Conservation (phyloP, 225 moss, liverwort and hornwort species). For the Polytrichum commune region DNA sequence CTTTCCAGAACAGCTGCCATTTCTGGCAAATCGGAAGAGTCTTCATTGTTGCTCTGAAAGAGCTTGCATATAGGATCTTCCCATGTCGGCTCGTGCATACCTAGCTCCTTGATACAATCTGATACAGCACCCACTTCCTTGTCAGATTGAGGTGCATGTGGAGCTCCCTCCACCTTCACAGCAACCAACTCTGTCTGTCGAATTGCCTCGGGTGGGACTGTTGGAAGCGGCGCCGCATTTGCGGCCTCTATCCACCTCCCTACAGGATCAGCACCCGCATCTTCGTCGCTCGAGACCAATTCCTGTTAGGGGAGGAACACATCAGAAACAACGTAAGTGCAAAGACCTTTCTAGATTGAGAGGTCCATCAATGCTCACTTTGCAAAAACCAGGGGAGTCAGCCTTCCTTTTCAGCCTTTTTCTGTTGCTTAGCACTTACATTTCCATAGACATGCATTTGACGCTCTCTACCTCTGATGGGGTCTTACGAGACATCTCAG, state of each 20-base stretch:
- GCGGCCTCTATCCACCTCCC: conserved; percentile 27
- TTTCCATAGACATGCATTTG: no score
- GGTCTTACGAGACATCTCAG: no score
- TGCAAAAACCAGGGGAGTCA: no score
- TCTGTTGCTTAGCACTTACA: no score
- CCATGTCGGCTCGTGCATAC: conserved; percentile 19
- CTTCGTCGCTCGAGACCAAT: conserved; percentile 49
- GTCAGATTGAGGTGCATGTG: neutral
- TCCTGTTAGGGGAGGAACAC: conserved; percentile 19
- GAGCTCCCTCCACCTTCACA: neutral
- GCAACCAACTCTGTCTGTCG: neutral
- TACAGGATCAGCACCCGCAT: conserved; percentile 22
- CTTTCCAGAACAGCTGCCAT: neutral
- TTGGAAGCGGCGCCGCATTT: neutral
- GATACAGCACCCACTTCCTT: neutral
- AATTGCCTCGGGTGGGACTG: neutral
- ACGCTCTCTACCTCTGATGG: no score
- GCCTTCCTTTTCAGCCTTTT: no score
- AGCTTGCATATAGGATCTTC: conserved; percentile 50
- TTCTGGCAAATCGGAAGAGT: neutral
- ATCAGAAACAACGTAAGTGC: no score
- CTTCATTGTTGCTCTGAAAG: conserved; percentile 11
- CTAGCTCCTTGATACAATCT: neutral
- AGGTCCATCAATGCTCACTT: no score
- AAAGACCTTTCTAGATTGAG: no score